These are phyloP conservation scores for Lodderomyces orthopsilosis DNA, from an alignment of 1,139 yeast genomes.

Conservation along the genomic window DNA sequence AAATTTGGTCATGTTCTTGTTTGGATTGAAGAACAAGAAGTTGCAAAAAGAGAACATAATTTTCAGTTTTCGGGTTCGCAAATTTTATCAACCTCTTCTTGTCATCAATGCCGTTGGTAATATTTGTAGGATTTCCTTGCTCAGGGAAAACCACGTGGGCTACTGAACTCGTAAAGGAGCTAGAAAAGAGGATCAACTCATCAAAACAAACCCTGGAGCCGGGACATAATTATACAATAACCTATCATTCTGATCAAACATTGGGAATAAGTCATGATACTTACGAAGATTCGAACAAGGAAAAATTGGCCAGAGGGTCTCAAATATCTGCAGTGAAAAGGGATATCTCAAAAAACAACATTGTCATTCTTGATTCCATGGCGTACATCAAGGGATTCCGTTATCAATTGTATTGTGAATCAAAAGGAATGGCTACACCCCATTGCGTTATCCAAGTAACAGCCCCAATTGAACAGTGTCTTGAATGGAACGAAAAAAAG, in stretches of 20 bases:
- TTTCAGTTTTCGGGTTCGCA: neutral
- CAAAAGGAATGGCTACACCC: conserved; percentile 78
- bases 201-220: conserved; percentile 37
- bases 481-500: conserved; percentile 52
- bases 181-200: conserved; percentile 47
- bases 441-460: conserved; percentile 81
- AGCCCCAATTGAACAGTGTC: conserved; percentile 60
- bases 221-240: conserved; percentile 57
- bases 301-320: conserved; percentile 77
- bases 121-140: conserved; percentile 81
- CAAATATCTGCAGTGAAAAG: conserved; percentile 90
- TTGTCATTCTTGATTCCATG: conserved; percentile 82
- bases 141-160: conserved; percentile 86
- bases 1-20: conserved; percentile 17
- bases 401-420: conserved; percentile 91
- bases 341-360: conserved; percentile 61
- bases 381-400: conserved; percentile 94
- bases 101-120: conserved; percentile 73
- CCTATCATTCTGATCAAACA: conserved; percentile 73
- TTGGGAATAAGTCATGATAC: conserved; percentile 68
- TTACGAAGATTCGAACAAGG: conserved; percentile 67
- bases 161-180: conserved; percentile 41
- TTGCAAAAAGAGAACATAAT: neutral
- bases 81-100: neutral
- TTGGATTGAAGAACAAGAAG: neutral